phyloP scores from a whole-genome alignment of 768 basidiomycete species.

The Auriscalpium orientale region DNA sequence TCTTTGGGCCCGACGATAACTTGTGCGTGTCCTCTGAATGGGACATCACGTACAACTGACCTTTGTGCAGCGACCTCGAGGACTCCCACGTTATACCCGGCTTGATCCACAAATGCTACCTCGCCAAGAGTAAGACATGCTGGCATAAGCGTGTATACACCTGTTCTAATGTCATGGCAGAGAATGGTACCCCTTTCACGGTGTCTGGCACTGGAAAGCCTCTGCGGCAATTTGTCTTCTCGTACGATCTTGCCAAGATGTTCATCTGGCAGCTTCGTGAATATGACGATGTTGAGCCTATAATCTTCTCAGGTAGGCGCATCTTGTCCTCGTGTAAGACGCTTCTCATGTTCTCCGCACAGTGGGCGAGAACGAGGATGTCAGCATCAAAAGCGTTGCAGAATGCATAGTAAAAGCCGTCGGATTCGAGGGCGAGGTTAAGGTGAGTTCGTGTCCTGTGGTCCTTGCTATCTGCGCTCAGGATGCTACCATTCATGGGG shows the following conservation, averaged over 20 bases:
- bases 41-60: not conserved
- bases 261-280: conserved; percentile 91
- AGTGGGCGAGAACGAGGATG: conserved; percentile 93
- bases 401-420: conserved; percentile 84
- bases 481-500: not conserved
- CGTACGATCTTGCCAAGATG: conserved; percentile 87
- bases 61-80: conserved; percentile 60
- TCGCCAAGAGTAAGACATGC: conserved; percentile 68
- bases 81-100: conserved; percentile 93
- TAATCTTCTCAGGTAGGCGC: conserved; percentile 75
- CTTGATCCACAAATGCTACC: conserved; percentile 86
- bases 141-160: not conserved
- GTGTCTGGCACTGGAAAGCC: conserved; percentile 88
- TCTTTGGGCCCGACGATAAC: conserved; percentile 95
- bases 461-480: not conserved
- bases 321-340: not conserved
- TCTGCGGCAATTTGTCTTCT: conserved; percentile 93
- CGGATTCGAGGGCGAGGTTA: conserved; percentile 69
- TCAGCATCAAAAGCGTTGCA: conserved; percentile 85
- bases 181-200: conserved; percentile 78
- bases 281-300: conserved; percentile 87
- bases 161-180: conserved; percentile 25
- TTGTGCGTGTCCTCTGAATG: conserved; percentile 44
- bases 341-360: not conserved
- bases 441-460: conserved; percentile 34